phyloP scores from a whole-genome alignment of 768 basidiomycete genomes.

The Megacollybia marginata region DNA sequence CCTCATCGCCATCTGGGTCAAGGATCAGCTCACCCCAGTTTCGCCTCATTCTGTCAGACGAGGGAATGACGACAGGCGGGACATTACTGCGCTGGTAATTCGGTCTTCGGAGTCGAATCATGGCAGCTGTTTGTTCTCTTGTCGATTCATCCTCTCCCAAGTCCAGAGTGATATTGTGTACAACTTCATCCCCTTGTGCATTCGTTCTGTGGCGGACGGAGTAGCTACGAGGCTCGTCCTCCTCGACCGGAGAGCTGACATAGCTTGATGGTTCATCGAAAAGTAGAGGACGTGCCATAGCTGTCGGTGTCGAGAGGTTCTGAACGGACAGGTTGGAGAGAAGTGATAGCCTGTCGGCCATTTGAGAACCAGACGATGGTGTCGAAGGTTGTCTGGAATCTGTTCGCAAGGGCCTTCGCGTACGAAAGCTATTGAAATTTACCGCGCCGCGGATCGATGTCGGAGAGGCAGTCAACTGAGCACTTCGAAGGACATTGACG shows the following conservation, averaged over 20 bases:
- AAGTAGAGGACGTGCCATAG: slow-evolving; percentile 25
- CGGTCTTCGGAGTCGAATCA: neutral
- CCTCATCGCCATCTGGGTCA: slow-evolving; percentile 16
- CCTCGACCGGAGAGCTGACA: slow-evolving; percentile 9
- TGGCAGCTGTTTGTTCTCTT: slow-evolving; percentile 1
- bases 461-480: neutral
- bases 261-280: slow-evolving; percentile 35
- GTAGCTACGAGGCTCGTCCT: neutral
- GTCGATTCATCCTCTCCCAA: slow-evolving; percentile 29
- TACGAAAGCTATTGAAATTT: neutral
- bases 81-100: neutral
- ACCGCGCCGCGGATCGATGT: slow-evolving; percentile 1
- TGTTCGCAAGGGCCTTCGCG: neutral
- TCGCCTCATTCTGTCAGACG: neutral
- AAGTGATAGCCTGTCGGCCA: slow-evolving; percentile 23
- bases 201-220: slow-evolving; percentile 8
- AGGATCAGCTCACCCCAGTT: slow-evolving; percentile 11
- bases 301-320: slow-evolving; percentile 28
- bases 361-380: slow-evolving; percentile 13
- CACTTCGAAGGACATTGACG: neutral
- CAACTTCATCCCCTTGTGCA: slow-evolving; percentile 29
- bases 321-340: slow-evolving; percentile 33
- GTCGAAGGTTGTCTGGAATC: slow-evolving; percentile 11
- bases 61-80: neutral
- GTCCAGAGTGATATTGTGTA: slow-evolving; percentile 31